Conservation (phyloP, 352 stramenopile species). For the Phytophthora litchii region DNA sequence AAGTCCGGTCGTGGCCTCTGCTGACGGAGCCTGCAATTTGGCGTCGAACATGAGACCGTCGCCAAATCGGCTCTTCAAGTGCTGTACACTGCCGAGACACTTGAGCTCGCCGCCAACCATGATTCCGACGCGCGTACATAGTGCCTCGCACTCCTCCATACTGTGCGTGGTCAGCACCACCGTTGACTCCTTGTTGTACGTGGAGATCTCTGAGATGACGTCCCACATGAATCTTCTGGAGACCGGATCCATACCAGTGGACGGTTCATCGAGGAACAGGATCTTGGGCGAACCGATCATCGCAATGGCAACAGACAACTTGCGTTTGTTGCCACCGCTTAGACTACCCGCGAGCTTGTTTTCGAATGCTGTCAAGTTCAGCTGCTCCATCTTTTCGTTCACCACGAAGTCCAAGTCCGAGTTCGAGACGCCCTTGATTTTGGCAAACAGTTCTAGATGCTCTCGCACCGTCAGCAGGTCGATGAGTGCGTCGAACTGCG, state of each 20-base stretch:
- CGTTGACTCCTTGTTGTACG: slow-evolving; percentile 65
- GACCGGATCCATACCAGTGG: slow-evolving; percentile 94
- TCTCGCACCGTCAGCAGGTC: slow-evolving; percentile 80
- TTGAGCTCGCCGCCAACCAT: slow-evolving; percentile 83
- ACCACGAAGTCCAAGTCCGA: slow-evolving; percentile 26
- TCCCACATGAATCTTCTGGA: slow-evolving; percentile 95
- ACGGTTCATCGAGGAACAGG: slow-evolving; percentile 92
- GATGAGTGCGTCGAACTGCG: slow-evolving; percentile 86
- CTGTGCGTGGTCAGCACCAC: slow-evolving; percentile 95
- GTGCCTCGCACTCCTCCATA: slow-evolving; percentile 95
- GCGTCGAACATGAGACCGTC: slow-evolving; percentile 92
- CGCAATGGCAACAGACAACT: slow-evolving; percentile 92
- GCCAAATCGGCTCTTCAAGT: slow-evolving; percentile 96
- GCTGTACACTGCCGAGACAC: slow-evolving; percentile 90
- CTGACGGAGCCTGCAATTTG: slow-evolving; percentile 50
- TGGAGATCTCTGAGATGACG: slow-evolving; percentile 86
- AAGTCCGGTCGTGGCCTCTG: slow-evolving; percentile 16
- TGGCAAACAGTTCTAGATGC: slow-evolving; percentile 81
- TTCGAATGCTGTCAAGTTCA: slow-evolving; percentile 75
- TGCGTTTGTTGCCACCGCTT: slow-evolving; percentile 92
- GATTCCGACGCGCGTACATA: slow-evolving; percentile 95
- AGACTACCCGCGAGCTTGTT: slow-evolving; percentile 74
- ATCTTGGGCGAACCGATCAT: slow-evolving; percentile 93
- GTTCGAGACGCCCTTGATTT: slow-evolving; percentile 80
- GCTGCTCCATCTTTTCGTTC: slow-evolving; percentile 60